phyloP scores from a whole-genome alignment of 208 protist species.

The Jaenimonas drosophilae region DNA sequence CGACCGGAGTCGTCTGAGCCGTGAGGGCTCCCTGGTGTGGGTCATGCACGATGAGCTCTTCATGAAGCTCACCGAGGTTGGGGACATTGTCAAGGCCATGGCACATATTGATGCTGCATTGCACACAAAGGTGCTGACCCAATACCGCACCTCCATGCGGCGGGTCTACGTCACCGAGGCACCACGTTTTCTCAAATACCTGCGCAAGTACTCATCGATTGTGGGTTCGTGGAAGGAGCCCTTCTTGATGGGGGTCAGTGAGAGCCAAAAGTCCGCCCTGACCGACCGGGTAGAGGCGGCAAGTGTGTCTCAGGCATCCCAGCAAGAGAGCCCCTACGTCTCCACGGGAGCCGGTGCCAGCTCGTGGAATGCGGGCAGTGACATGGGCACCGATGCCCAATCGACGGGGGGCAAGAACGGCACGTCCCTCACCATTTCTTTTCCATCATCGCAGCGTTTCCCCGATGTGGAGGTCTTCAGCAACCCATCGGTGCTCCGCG shows the following conservation, averaged over 20 bases:
- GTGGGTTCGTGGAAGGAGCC: conserved; percentile 30
- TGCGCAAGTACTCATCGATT: conserved; percentile 41
- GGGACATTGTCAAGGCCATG: conserved; percentile 56
- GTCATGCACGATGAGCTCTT: conserved; percentile 56
- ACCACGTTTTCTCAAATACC: conserved; percentile 57
- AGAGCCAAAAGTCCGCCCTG: too few relatives aligned
- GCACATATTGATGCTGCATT: conserved; percentile 58
- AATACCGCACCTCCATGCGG: conserved; percentile 77
- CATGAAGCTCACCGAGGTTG: conserved; percentile 34
- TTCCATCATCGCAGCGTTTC: too few relatives aligned
- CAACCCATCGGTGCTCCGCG: too few relatives aligned
- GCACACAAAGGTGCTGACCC: conserved; percentile 51
- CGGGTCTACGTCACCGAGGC: conserved; percentile 68
- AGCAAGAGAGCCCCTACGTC: too few relatives aligned
- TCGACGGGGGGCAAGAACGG: too few relatives aligned
- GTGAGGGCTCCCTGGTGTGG: conserved; percentile 54
- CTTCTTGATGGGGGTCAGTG: conserved; percentile 22
- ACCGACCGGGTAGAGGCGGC: too few relatives aligned
- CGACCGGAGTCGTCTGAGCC: conserved; percentile 44
- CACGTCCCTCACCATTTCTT: too few relatives aligned
- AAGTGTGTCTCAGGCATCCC: too few relatives aligned
- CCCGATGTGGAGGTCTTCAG: too few relatives aligned
- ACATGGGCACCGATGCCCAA: too few relatives aligned
- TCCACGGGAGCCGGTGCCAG: too few relatives aligned
- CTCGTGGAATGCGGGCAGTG: too few relatives aligned